Evolutionary conservation across 345 rosid species (phyloP).

Genomic region (Sonneratia alba): DNA sequence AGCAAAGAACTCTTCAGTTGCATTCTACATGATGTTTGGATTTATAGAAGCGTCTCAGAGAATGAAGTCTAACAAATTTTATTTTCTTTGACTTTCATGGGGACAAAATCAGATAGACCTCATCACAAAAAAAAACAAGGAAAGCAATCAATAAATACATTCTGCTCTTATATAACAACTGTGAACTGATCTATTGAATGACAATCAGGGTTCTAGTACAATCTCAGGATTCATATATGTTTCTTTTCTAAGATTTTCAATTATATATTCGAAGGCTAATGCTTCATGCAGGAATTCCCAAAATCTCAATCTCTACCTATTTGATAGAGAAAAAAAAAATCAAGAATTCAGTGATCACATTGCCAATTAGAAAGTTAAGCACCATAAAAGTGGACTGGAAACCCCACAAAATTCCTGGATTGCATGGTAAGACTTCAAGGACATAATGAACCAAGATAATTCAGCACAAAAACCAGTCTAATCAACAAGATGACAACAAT

Average conservation of each 20-base stretch:
- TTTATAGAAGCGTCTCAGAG: not conserved
- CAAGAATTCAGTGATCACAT: not conserved
- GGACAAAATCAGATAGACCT: not conserved
- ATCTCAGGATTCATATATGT: not conserved
- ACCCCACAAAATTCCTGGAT: not conserved
- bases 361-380: not conserved
- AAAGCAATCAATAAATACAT: not conserved
- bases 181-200: not conserved
- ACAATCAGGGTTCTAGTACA: not conserved
- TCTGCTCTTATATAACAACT: not conserved
- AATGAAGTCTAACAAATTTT: not conserved
- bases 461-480: not conserved
- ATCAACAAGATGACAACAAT: not conserved
- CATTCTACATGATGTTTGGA: not conserved
- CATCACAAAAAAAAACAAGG: not conserved
- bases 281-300: not conserved
- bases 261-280: not conserved
- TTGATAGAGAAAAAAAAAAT: not conserved
- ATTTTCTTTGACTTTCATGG: not conserved
- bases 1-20: not conserved
- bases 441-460: not conserved
- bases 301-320: not conserved
- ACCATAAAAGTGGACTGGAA: not conserved
- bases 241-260: not conserved
- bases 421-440: not conserved